Percentiles rank a stretch among this genome's conserved stretches.
Conservation (phyloP, 192 early-diverging fungal genomes). For the Mortierella antarctica region DNA sequence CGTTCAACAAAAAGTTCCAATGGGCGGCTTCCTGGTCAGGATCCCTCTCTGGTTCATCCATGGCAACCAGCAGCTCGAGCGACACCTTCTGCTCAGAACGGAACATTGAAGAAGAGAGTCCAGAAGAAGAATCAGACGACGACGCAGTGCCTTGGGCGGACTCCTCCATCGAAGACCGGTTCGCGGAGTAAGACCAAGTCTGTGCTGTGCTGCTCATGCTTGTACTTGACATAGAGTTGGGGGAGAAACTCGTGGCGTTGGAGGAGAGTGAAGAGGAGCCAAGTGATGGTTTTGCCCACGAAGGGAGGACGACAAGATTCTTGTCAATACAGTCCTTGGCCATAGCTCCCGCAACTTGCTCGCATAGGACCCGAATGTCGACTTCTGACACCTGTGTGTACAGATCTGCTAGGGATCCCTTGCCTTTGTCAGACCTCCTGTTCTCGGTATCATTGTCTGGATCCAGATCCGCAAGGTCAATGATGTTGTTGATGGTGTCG, state of each 20-base stretch:
- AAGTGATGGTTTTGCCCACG: conserved; percentile 15
- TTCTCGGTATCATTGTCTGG: conserved; percentile 17
- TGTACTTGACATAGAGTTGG: background rate
- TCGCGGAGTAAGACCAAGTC: background rate
- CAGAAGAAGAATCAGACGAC: background rate
- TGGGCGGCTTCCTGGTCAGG: conserved; percentile 8
- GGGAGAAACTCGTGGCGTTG: background rate
- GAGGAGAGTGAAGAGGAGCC: background rate
- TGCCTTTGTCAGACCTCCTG: background rate
- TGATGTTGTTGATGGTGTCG: conserved; percentile 37
- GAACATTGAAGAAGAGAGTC: background rate
- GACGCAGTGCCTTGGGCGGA: background rate
- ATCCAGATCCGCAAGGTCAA: conserved; percentile 32
- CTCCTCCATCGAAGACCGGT: background rate
- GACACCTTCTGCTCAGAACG: conserved; percentile 3
- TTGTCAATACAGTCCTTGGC: conserved; percentile 31
- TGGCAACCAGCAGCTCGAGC: conserved; percentile 17
- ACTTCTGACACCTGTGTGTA: conserved; percentile 15
- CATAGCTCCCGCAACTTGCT: conserved; percentile 32
- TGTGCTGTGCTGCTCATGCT: background rate
- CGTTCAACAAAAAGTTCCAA: conserved; percentile 28
- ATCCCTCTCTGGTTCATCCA: conserved; percentile 23
- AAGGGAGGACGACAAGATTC: conserved; percentile 9
- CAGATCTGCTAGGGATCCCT: background rate
- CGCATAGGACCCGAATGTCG: conserved; percentile 36